These are phyloP conservation scores for Thraustotheca clavata DNA, from an alignment of 352 stramenopile genomes.

Conservation along the genomic window DNA sequence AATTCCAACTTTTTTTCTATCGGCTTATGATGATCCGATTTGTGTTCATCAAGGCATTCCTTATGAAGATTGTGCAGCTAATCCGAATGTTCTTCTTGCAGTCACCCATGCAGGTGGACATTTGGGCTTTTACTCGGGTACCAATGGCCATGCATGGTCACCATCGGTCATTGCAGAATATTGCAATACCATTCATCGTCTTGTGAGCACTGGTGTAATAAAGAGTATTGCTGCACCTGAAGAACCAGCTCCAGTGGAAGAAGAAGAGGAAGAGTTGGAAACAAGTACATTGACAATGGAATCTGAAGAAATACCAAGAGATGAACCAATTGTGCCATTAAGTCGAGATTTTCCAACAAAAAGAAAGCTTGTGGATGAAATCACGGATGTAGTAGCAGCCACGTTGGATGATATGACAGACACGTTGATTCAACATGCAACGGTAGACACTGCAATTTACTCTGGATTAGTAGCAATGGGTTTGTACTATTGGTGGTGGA, in stretches of 20 bases:
- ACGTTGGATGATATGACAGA: not conserved
- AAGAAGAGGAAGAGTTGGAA: not conserved
- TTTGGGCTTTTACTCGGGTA: constrained; percentile 55
- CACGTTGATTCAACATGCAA: not conserved
- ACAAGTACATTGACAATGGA: not conserved
- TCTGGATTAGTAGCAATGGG: not conserved
- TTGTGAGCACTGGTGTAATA: not conserved
- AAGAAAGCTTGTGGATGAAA: not conserved
- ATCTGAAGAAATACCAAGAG: not conserved
- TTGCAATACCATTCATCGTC: constrained; percentile 16
- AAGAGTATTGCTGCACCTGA: not conserved
- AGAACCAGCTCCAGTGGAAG: not conserved
- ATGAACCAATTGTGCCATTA: not conserved
- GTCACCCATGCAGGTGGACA: constrained; percentile 56
- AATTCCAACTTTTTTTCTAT: constrained; percentile 42
- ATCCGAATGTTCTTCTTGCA: constrained; percentile 53
- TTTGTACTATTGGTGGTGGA: not conserved
- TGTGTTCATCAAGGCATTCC: constrained; percentile 28
- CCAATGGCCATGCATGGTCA: constrained; percentile 8
- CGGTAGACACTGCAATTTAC: not conserved
- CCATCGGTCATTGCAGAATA: constrained; percentile 9
- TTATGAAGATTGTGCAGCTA: constrained; percentile 31
- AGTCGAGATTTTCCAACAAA: not conserved
- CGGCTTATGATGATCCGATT: constrained; percentile 46
- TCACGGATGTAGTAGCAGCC: not conserved